Base-by-base conservation (phyloP, 202 grass and related monocot species). In the Saccharum hybrid region DNA sequence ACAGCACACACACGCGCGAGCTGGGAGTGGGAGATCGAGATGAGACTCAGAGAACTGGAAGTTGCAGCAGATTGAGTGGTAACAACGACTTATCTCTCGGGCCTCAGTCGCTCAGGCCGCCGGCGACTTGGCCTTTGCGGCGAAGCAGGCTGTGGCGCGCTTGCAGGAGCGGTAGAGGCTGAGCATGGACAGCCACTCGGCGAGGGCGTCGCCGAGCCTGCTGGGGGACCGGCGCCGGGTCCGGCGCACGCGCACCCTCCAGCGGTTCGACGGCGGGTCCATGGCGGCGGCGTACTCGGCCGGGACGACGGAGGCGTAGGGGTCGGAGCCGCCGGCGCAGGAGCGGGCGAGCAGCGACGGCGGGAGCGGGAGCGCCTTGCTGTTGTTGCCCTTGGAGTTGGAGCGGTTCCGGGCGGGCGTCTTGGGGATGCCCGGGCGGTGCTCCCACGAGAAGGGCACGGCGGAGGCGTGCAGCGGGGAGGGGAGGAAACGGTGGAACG, bases 151-250 rank as follows among this genome's bases (percentile, higher is more conserved):
- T 51, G 87, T 68, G 61, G 84, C 82, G 71, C 87, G 76, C 81
- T 92, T 92, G 87, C 81, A 92, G 57, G 90, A 92, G 46, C 87
- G 72, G 81, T 82, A 85, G 84, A 92, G 72, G 56, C 88, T 81
- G 31, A 92, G 77, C 40, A 75, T 22, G 70, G 81, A 86, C 5
- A 87, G 65, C 87, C 90, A 81, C 3, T 83, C 81, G 14, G 81
- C 87, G 61, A 89, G 38, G 9, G 80, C 76, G 80, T 83, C 38
- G 33, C 61, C 77, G 3, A 86, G 64, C 6, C 84, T 66, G 76
- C 84, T 60, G 75, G 51, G 43, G n/a, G 71, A 54, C 28, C 28
- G 71, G 7, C 43, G 41, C 13, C 49, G 34, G 76, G 36, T n/a
- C 22, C 62, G 66, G 21, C 68, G 30, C 11, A 60, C 57, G 8